Conservation (phyloP, 169 alveolate species). For the Plasmodium coatneyi region DNA sequence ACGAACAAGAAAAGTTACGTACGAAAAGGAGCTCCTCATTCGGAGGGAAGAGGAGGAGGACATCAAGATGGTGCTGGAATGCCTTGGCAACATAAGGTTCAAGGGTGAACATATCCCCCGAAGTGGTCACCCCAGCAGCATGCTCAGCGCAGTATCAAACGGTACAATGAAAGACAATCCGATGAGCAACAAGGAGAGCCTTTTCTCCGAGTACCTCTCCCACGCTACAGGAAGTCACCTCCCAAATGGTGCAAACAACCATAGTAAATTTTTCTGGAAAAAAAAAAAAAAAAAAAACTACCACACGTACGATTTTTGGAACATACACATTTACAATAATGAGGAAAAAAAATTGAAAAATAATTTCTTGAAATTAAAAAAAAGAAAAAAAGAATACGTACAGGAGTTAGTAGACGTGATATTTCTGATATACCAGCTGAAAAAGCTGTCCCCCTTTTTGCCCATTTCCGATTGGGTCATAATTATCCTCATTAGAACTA, state of each 20-base stretch:
- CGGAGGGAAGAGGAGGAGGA: constrained; percentile 67
- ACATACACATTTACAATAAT: constrained; percentile 43
- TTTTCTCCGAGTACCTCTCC: constrained; percentile 1
- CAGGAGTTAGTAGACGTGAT: constrained; percentile 30
- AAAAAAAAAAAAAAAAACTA: constrained; percentile 19
- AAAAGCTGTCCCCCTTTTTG: constrained; percentile 37
- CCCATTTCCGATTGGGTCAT: constrained; percentile 36
- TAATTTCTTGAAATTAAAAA: constrained; percentile 68
- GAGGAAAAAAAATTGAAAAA: constrained; percentile 44
- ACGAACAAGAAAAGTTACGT: not conserved
- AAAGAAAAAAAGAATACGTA: constrained; percentile 62
- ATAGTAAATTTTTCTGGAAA: not conserved
- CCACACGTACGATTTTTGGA: constrained; percentile 44
- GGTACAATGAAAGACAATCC: not conserved
- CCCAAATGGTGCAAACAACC: not conserved
- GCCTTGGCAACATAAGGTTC: constrained; percentile 69
- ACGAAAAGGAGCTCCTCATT: constrained; percentile 37
- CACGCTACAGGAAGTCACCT: not conserved
- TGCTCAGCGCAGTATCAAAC: not conserved
- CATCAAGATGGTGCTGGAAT: constrained; percentile 60
- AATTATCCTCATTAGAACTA: constrained; percentile 19
- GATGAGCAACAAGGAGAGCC: not conserved
- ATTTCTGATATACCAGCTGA: constrained; percentile 52
- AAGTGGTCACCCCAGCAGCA: not conserved
- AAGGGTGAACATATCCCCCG: not conserved